A percentile compares a stretch with the other conserved stretches of the same genome.
Evolutionary conservation across 1,284 basidiomycete species (phyloP).

Genomic region (Lentinula novae-zelandiae): DNA sequence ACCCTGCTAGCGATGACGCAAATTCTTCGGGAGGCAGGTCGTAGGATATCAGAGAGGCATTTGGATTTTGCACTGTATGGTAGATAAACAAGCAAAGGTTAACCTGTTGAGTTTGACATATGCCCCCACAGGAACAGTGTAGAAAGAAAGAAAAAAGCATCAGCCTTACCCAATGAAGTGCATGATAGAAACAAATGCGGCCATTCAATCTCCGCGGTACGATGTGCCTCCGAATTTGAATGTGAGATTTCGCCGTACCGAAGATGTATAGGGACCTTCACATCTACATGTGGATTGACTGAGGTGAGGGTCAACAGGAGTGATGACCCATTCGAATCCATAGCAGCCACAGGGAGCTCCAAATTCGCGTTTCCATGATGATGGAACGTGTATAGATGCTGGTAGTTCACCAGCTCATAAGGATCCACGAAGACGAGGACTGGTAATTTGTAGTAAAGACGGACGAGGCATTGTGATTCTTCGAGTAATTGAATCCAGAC

Average conservation of each 20-base stretch:
- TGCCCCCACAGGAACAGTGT: background rate
- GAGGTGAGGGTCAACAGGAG: slow-evolving; percentile 33
- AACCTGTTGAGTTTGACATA: background rate
- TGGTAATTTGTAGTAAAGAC: slow-evolving; percentile 40
- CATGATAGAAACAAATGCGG: slow-evolving; percentile 41
- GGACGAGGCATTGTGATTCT: slow-evolving; percentile 29
- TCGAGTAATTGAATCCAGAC: background rate
- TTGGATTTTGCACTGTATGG: background rate
- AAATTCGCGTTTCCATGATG: slow-evolving; percentile 43
- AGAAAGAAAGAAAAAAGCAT: background rate
- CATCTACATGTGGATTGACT: slow-evolving; percentile 13
- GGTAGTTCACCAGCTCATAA: slow-evolving; percentile 47
- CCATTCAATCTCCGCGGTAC: slow-evolving; percentile 25
- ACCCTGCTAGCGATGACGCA: background rate
- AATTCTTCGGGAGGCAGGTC: background rate
- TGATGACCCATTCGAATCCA: slow-evolving; percentile 30
- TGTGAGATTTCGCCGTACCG: slow-evolving; percentile 38
- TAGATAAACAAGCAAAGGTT: background rate
- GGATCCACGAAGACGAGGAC: slow-evolving; percentile 46
- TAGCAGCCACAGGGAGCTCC: slow-evolving; percentile 44
- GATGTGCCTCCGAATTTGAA: slow-evolving; percentile 15
- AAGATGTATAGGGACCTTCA: slow-evolving; percentile 46
- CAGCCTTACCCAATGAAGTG: slow-evolving; percentile 22
- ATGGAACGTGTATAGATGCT: slow-evolving; percentile 34
- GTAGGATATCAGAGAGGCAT: background rate